phyloP scores from a whole-genome alignment of 306 rosid genomes.

The Hippophae gyantsensis region DNA sequence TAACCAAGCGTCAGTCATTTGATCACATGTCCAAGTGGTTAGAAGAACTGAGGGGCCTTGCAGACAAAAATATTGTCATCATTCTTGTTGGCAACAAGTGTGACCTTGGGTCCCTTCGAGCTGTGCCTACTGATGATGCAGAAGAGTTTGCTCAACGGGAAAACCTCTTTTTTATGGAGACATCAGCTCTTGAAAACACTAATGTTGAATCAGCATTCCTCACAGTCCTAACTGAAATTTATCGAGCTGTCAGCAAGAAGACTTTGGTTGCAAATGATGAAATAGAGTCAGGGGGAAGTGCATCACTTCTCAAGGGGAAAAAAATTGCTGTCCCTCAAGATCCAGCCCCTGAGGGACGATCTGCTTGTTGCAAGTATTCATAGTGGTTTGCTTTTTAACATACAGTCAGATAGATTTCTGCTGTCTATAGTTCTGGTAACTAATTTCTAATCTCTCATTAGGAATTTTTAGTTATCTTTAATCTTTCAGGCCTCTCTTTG shows the following conservation, averaged over 20 bases:
- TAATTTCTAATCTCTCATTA: neutral
- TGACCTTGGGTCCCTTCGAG: slow-evolving; percentile 62
- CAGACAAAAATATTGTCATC: slow-evolving; percentile 61
- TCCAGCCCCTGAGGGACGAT: slow-evolving; percentile 34
- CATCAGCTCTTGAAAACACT: slow-evolving; percentile 83
- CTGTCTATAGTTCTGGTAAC: slow-evolving; percentile 25
- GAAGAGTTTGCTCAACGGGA: slow-evolving; percentile 65
- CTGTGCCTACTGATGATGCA: slow-evolving; percentile 62
- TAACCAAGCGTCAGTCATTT: slow-evolving; percentile 61
- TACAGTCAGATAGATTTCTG: slow-evolving; percentile 9
- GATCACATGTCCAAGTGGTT: slow-evolving; percentile 76
- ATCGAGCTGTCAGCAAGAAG: slow-evolving; percentile 52
- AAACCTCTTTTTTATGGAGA: slow-evolving; percentile 77
- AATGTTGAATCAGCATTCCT: slow-evolving; percentile 81
- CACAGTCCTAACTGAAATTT: slow-evolving; percentile 70
- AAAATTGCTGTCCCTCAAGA: slow-evolving; percentile 51
- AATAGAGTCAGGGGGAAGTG: slow-evolving; percentile 41
- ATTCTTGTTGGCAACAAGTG: slow-evolving; percentile 93
- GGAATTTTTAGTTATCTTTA: neutral
- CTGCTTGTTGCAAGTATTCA: slow-evolving; percentile 51
- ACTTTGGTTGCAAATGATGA: slow-evolving; percentile 49
- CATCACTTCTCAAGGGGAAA: slow-evolving; percentile 60
- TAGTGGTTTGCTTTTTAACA: slow-evolving; percentile 20
- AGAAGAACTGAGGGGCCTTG: slow-evolving; percentile 66
- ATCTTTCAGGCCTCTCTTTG: slow-evolving; percentile 3